Evolutionary conservation across 371 early-diverging fungal genomes (phyloP).

Genomic region (Mucor piriformis): DNA sequence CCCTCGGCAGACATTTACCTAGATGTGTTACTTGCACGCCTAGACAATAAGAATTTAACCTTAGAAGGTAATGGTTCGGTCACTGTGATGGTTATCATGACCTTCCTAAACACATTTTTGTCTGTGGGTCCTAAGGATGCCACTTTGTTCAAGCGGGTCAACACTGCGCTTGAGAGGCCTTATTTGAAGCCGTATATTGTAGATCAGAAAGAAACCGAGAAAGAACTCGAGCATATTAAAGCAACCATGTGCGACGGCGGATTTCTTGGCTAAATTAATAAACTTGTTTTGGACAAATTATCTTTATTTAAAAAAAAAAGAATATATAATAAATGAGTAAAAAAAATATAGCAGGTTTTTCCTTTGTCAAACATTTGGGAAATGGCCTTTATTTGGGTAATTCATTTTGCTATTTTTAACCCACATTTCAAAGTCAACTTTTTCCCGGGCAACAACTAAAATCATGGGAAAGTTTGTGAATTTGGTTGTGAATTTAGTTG

Average conservation of each 20-base stretch:
- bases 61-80: slow-evolving; percentile 16
- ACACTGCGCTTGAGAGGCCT: slow-evolving; percentile 1
- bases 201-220: not conserved
- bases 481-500: too few species aligned
- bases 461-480: too few species aligned
- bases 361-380: too few species aligned
- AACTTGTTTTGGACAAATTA: not conserved
- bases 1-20: slow-evolving; percentile 21
- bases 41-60: slow-evolving; percentile 7
- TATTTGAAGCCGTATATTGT: slow-evolving; percentile 7
- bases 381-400: too few species aligned
- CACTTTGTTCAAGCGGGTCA: not conserved
- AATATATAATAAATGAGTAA: too few species aligned
- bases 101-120: slow-evolving; percentile 10
- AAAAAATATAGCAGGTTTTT: too few species aligned
- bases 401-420: too few species aligned
- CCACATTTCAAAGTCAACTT: too few species aligned
- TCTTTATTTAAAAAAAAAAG: too few species aligned
- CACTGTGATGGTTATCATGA: slow-evolving; percentile 2
- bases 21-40: slow-evolving; percentile 15
- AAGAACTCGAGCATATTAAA: not conserved
- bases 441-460: too few species aligned
- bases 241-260: too few species aligned
- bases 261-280: not conserved
- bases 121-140: not conserved